Base-by-base conservation (phyloP, 768 basidiomycete genomes). In the Mycena chlorophos region DNA sequence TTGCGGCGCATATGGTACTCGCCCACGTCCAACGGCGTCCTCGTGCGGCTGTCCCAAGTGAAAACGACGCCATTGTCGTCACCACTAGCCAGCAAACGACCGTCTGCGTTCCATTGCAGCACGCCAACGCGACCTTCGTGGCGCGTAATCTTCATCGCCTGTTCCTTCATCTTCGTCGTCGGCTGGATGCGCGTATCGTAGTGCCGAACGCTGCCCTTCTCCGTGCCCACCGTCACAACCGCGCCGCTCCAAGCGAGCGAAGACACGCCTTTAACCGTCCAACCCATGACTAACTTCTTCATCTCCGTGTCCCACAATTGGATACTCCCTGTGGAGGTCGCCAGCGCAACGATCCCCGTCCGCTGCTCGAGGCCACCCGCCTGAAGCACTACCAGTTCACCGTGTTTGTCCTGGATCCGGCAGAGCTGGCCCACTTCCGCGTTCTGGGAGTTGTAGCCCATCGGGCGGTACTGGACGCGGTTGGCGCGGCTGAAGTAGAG, bases 21-120 rank as follows among this genome's bases (percentile, higher is more conserved):
- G 8, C 84, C 83, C 3, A 83, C 77, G 28, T 84, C 78, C 10
- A 83, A 69, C 0, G 83, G 82, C 6, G 73, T 68, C 28, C 69
- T 71, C 38, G 79, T 76, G 55, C 85, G 79, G 47, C 73, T 68
- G 62, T 91, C 89, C 91, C 91, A 94, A 58, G 85, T 85, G 64
- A 87, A 85, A 17, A 92, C 84, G 3, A 79, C 79, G 20, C 91
- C 90, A 61, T 81, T 81, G 57, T 85, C 84, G 46, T 91, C 91
- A 0, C 89, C 91, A 62, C 85, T 88, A 3, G 91, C 90, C 22
- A 91, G 75, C 25, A 87, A 69, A 63, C 81, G 78, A 0, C 86
- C 85, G 55, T 89, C 83, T 3, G 72, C 66, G 57, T 86, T 79
- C 89, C 89, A 93, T 25, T 78, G 76, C 29, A 91, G 69, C 38